Evolutionary conservation across 2,329 filamentous ascomycete genomes (phyloP), one percentile per base, ranked within the genome.

Genomic region (Thelonectria blattea): DNA sequence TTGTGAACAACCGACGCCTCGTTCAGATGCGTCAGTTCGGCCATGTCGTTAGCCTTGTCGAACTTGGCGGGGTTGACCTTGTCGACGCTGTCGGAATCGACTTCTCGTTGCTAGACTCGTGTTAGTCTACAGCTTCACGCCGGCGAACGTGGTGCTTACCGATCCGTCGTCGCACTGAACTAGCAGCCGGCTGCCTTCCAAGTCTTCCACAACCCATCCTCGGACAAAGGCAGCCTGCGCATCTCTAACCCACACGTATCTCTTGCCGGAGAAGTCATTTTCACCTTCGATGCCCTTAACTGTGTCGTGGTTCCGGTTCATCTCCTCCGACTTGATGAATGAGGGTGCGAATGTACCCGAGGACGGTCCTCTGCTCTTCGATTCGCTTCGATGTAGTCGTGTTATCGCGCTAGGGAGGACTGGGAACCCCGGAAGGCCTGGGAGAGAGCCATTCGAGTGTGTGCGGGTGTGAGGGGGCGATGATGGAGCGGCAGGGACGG

Each of bases 51-150:
- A 65, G 94, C 94, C 79, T 97, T 99, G 85, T 99, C 95, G 79
- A 99, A 99, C 76, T 99, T 99, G 72, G 94, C 94, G 48, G 95
- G 95, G 78, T 99, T 99, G 81, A 99, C 96, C 79, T 97, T 98
- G 83, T 99, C 96, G 68, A 97, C 93, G 70, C 88, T 90, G 70
- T 98, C 93, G 52, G 86, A 80, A 67, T 94, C 89, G 52, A 95
- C 89, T 73, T 96, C 91, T 68, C 92, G 89, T 87, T 97, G 92
- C 88, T 95, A 67, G 27, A 57, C 10, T 32, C 32, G 2, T 11
- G 61, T 76, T 51, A 75, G 69, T 52, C 37, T 32, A 27, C 12
- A 22, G 34, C 11, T 3, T 3, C 47, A 12, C 15, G 3, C 7
- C 30, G 18, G 20, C 11, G 8, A 22, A 2, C 27, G 24, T 18